phyloP scores from a whole-genome alignment of 345 rosid genomes.

The Psidium guajava region DNA sequence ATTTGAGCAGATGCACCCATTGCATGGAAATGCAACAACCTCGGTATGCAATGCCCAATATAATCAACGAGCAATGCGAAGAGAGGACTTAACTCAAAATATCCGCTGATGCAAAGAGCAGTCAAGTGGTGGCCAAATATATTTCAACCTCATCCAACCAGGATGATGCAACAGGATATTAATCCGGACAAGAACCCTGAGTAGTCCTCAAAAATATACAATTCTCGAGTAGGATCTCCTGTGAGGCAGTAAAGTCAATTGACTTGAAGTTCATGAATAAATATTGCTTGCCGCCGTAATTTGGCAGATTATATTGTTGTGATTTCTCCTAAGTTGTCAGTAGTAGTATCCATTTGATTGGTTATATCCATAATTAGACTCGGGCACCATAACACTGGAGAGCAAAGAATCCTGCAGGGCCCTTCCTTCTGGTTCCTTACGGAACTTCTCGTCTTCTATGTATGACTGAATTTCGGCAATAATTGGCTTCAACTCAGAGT shows the following conservation, averaged over 20 bases:
- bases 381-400: constrained; percentile 34
- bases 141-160: not conserved
- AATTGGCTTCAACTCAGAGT: constrained; percentile 29
- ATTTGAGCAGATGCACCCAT: not conserved
- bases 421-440: constrained; percentile 62
- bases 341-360: not conserved
- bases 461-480: constrained; percentile 39
- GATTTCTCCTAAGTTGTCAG: not conserved
- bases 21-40: not conserved
- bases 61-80: not conserved
- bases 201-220: not conserved
- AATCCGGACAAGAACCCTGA: not conserved
- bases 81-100: not conserved
- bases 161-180: not conserved
- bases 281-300: not conserved
- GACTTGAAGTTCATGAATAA: not conserved
- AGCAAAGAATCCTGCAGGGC: constrained; percentile 22
- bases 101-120: not conserved
- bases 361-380: constrained; percentile 6
- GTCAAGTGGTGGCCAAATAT: not conserved
- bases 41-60: not conserved
- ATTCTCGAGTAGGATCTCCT: not conserved
- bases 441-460: constrained; percentile 48
- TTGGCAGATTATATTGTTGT: not conserved
- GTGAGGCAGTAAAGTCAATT: not conserved